A percentile compares a stretch with the other conserved stretches of the same genome.
Conservation (phyloP, 139 green algal species). For the Desmodesmus armatus region DNA sequence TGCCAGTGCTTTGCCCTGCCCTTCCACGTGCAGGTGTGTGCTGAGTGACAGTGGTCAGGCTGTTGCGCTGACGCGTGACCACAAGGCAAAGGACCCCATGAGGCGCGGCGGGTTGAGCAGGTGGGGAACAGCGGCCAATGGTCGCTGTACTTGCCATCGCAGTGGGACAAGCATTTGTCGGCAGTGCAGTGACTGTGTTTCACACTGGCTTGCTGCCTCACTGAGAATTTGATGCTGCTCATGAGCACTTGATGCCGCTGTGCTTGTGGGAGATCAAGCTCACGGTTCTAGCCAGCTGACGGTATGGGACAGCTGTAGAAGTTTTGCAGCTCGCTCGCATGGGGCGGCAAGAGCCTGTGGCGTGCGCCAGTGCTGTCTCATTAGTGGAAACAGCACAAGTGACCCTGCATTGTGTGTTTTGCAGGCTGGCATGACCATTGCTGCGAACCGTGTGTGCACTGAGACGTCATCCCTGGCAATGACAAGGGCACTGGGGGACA, state of each 20-base stretch:
- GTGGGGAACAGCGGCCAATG: neutral
- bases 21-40: constrained; percentile 1
- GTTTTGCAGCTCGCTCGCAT: neutral
- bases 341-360: too few species aligned
- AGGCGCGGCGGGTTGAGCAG: constrained; percentile 12
- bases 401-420: too few species aligned
- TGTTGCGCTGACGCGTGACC: constrained; percentile 30
- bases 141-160: too few species aligned
- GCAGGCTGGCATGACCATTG: constrained; percentile 35
- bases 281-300: too few species aligned
- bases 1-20: neutral
- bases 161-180: too few species aligned
- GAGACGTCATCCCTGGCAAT: constrained; percentile 36
- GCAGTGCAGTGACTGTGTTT: too few species aligned
- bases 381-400: neutral
- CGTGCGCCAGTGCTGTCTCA: too few species aligned
- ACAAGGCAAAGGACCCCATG: constrained; percentile 13
- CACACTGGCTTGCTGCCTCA: too few species aligned
- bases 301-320: neutral
- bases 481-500: constrained; percentile 37
- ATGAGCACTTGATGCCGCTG: too few species aligned
- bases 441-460: constrained; percentile 25
- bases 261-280: too few species aligned
- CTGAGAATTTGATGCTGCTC: too few species aligned
- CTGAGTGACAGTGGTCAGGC: constrained; percentile 24